These are phyloP conservation scores for Talaromyces pinophilus DNA, from an alignment of 2,329 filamentous ascomycete species.

Conservation along the genomic window DNA sequence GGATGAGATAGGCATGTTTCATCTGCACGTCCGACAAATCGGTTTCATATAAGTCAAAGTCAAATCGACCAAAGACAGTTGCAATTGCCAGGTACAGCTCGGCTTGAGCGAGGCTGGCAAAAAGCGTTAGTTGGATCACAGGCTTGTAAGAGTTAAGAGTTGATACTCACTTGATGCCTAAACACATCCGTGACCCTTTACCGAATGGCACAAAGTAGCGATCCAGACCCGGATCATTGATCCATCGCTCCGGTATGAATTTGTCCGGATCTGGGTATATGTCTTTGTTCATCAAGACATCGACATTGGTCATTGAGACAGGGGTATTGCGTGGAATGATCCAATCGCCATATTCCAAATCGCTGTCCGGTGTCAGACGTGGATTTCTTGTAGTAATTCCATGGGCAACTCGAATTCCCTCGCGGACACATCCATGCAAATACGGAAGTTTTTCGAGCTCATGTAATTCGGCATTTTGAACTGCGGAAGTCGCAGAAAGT, in stretches of 20 bases:
- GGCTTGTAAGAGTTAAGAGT: background rate
- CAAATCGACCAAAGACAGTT: conserved; percentile 33
- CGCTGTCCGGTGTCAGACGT: conserved; percentile 4
- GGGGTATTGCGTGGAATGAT: conserved; percentile 17
- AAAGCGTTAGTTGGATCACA: background rate
- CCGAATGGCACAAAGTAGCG: conserved; percentile 17
- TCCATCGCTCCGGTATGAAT: conserved; percentile 44
- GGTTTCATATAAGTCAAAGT: conserved; percentile 37
- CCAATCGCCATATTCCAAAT: conserved; percentile 16
- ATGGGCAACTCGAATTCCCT: conserved; percentile 23
- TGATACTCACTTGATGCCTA: conserved; percentile 49
- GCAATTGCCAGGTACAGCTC: conserved; percentile 38
- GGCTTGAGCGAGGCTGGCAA: conserved; percentile 34
- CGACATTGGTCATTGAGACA: conserved; percentile 17
- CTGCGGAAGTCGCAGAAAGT: background rate
- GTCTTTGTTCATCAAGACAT: conserved; percentile 16
- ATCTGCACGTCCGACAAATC: conserved; percentile 20
- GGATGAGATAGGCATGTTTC: conserved; percentile 19
- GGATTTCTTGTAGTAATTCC: conserved; percentile 18
- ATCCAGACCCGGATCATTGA: conserved; percentile 34
- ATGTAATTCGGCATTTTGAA: conserved; percentile 10
- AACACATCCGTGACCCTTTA: conserved; percentile 21
- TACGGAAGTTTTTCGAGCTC: conserved; percentile 32
- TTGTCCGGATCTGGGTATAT: conserved; percentile 32
- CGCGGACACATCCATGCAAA: conserved; percentile 31